Evolutionary conservation across 257 asterid species (phyloP), one percentile per base, ranked within the genome.

Genomic region (Ajuga chamaepitys): DNA sequence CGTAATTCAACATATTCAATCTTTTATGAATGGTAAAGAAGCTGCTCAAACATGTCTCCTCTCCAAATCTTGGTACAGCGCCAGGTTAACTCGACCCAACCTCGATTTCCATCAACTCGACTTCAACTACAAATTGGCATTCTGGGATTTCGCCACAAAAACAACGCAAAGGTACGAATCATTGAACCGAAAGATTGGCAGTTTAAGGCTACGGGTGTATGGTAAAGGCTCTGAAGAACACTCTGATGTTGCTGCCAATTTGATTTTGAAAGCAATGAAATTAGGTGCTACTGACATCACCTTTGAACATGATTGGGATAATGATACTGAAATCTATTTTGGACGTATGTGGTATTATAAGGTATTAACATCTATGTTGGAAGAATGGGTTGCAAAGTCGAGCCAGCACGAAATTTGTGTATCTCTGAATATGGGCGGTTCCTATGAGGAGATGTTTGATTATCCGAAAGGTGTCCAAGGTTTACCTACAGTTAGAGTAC

Each of bases 1-100:
- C 7, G 2, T 62, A 2, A 63, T 70, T 35, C 75, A 70, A 13
- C 77, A 18, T 41, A 37, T 73, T 47, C 68, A 46, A 38, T 66
- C 73, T 28, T 66, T 55, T 17, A 38, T 73, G 22, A 20, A 1
- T 9, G 28, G 41, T 9, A 58, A 73, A 56, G 30, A 58, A 51
- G 73, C 77, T 25, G 68, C 58, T 11, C 67, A 6, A 18, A 58
- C 68, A 0, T 14, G 14, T 25, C 0, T 66, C 2, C 48, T 48
- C 0, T 72, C 68, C n/a, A n/a, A n/a, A n/a, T n/a, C n/a, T n/a
- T n/a, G n/a, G n/a, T n/a, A n/a, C n/a, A n/a, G n/a, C n/a, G n/a
- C n/a, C n/a, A n/a, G n/a, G n/a, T n/a, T n/a, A n/a, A n/a, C n/a
- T n/a, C n/a, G n/a, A n/a, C n/a, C n/a, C n/a, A n/a, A n/a, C n/a